These are phyloP conservation scores for Oryza officinalis DNA, from an alignment of 176 grass and related monocot genomes.

Conservation along the genomic window DNA sequence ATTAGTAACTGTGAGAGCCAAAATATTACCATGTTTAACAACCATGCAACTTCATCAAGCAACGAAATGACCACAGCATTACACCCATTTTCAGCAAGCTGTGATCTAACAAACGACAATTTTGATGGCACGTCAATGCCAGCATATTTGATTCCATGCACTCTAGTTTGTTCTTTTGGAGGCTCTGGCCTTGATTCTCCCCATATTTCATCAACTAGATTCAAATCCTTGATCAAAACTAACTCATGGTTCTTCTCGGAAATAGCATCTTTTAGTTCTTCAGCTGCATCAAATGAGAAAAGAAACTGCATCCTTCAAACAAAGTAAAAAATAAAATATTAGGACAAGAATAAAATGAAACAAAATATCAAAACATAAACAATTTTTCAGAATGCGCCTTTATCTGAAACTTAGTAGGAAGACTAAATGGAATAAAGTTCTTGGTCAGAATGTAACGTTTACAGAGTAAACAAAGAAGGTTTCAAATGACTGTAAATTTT, in stretches of 20 bases:
- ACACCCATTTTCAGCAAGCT: conserved; percentile 66
- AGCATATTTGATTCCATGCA: conserved; percentile 94
- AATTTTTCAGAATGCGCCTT: background rate
- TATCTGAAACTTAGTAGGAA: background rate
- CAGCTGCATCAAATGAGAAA: conserved; percentile 89
- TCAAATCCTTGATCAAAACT: conserved; percentile 68
- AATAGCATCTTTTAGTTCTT: conserved; percentile 87
- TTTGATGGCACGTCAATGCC: conserved; percentile 78
- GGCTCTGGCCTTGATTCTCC: conserved; percentile 64
- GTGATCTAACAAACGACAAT: conserved; percentile 79
- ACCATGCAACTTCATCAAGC: conserved; percentile 97
- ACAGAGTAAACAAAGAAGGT: conserved; percentile 22
- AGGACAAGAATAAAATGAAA: conserved; percentile 26
- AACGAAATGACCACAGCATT: conserved; percentile 80
- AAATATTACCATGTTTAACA: conserved; percentile 92
- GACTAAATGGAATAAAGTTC: background rate
- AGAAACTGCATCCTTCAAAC: conserved; percentile 96
- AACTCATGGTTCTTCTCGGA: conserved; percentile 79
- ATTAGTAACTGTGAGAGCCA: background rate
- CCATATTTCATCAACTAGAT: conserved; percentile 94
- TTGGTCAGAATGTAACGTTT: background rate
- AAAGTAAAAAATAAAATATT: conserved; percentile 44
- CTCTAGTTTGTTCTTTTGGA: conserved; percentile 65
- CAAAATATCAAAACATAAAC: background rate
- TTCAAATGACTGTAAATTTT: background rate